Evolutionary conservation across 768 basidiomycete species (phyloP).

Genomic region (Scleroderma citrinum): DNA sequence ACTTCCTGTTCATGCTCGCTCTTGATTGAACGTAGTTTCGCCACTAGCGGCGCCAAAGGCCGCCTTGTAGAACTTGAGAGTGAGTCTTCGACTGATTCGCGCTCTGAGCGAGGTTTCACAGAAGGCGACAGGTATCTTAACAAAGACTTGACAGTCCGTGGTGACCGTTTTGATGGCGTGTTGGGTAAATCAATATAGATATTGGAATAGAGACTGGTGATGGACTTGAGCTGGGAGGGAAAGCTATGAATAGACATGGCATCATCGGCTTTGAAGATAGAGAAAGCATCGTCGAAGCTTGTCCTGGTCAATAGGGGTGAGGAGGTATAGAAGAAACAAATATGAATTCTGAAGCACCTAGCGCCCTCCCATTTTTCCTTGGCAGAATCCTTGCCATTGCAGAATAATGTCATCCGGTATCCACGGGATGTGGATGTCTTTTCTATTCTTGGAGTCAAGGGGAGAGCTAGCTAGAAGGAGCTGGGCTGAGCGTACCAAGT

Average conservation of each 20-base stretch:
- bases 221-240: slow-evolving; percentile 49
- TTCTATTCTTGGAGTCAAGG: slow-evolving; percentile 37
- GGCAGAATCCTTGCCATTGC: slow-evolving; percentile 60
- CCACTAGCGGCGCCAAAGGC: slow-evolving; percentile 64
- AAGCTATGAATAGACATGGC: slow-evolving; percentile 54
- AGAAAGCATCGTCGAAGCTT: slow-evolving; percentile 54
- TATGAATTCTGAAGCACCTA: slow-evolving; percentile 31
- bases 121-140: slow-evolving; percentile 42
- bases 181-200: slow-evolving; percentile 49
- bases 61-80: slow-evolving; percentile 41
- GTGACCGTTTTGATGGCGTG: slow-evolving; percentile 32
- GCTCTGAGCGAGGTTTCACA: slow-evolving; percentile 34
- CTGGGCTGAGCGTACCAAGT: slow-evolving; percentile 46
- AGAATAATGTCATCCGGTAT: slow-evolving; percentile 85
- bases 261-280: slow-evolving; percentile 75
- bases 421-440: slow-evolving; percentile 66
- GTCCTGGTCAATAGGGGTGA: slow-evolving; percentile 39
- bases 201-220: slow-evolving; percentile 43
- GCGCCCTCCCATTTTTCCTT: slow-evolving; percentile 95
- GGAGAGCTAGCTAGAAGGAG: not conserved
- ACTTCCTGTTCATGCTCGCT: slow-evolving; percentile 67
- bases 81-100: slow-evolving; percentile 50
- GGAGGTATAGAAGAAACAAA: not conserved
- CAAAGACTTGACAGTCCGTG: slow-evolving; percentile 45
- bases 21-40: slow-evolving; percentile 71